Evolutionary conservation across 495 filamentous ascomycete genomes (phyloP).

Genomic region (Parmelia sp.): DNA sequence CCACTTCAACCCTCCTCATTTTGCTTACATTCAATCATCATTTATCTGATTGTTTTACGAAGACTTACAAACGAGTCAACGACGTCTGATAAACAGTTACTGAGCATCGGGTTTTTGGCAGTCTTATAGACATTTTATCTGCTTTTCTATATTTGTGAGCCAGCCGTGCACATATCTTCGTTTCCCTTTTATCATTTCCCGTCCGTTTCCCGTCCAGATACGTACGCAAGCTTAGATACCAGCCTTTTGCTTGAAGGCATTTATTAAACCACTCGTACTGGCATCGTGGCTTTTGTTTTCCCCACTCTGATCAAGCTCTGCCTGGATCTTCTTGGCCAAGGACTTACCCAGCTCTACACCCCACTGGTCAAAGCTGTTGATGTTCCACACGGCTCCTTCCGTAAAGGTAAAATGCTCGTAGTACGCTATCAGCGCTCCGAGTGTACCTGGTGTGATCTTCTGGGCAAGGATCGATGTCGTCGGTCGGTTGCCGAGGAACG

Average conservation of each 20-base stretch:
- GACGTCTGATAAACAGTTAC: not conserved
- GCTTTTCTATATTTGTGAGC: conserved; percentile 8
- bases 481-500: conserved; percentile 94
- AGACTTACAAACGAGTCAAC: not conserved
- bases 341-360: conserved; percentile 97
- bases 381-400: conserved; percentile 96
- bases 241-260: conserved; percentile 72
- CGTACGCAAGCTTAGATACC: conserved; percentile 25
- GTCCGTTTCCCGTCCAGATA: not conserved
- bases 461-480: conserved; percentile 92
- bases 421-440: conserved; percentile 94
- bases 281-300: conserved; percentile 67
- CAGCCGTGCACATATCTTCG: not conserved
- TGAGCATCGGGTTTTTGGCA: not conserved
- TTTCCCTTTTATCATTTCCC: not conserved
- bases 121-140: not conserved
- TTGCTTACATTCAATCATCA: no score
- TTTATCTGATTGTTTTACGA: not conserved
- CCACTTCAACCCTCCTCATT: not conserved
- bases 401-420: conserved; percentile 98
- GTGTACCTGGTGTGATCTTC: conserved; percentile 87
- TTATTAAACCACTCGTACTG: conserved; percentile 81
- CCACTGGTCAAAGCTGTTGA: conserved; percentile 99
- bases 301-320: conserved; percentile 69
- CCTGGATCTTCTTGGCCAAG: conserved; percentile 83